These are phyloP conservation scores for Corylus heterophylla DNA, from an alignment of 306 rosid species.

Conservation along the genomic window DNA sequence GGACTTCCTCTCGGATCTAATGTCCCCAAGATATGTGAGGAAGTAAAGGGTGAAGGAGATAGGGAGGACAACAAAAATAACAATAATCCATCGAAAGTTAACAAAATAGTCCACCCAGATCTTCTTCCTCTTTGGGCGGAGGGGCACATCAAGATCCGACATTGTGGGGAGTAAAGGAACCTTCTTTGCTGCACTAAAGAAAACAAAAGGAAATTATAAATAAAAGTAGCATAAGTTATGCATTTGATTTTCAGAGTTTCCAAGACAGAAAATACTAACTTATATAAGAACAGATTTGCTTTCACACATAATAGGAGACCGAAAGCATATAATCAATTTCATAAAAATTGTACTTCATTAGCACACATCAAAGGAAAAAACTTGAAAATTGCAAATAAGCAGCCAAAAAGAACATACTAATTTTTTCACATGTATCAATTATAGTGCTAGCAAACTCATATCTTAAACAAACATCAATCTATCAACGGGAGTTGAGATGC, in stretches of 20 bases:
- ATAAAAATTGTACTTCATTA: neutral
- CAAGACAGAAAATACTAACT: neutral
- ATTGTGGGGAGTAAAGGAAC: conserved; percentile 30
- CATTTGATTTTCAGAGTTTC: conserved; percentile 1
- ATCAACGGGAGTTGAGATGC: neutral
- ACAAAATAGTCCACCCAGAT: conserved; percentile 80
- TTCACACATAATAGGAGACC: neutral
- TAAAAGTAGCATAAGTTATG: neutral
- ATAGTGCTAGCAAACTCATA: neutral
- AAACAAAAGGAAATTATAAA: neutral
- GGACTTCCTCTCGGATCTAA: conserved; percentile 87
- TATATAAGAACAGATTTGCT: neutral
- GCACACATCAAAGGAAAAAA: neutral
- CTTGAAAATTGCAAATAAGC: neutral
- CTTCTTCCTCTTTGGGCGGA: conserved; percentile 94
- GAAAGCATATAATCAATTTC: neutral
- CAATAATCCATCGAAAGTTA: conserved; percentile 82
- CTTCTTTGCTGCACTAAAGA: conserved; percentile 18
- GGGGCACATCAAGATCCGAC: conserved; percentile 86
- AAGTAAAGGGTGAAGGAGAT: conserved; percentile 83
- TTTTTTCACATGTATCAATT: neutral
- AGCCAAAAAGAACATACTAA: neutral
- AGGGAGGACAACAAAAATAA: conserved; percentile 92
- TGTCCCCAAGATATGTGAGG: conserved; percentile 83
- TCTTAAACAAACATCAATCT: neutral